Percentiles rank a stretch among this genome's conserved stretches.
Conservation (phyloP, 2,329 filamentous ascomycete species). For the Sclerotinia sclerotiorum region DNA sequence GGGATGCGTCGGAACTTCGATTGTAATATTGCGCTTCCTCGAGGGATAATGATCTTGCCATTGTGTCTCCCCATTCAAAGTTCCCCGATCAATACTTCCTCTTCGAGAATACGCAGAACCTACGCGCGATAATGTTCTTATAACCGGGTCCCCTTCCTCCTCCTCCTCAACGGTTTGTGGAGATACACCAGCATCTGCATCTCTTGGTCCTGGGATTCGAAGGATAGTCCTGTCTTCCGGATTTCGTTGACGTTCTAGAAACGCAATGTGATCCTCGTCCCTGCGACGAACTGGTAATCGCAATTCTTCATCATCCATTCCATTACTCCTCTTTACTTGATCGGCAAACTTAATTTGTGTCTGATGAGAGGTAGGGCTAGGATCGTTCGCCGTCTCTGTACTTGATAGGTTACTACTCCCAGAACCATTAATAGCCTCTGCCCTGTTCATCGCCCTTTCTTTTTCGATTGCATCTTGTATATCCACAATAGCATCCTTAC, state of each 20-base stretch:
- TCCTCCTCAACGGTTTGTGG: conserved; percentile 57
- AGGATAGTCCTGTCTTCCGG: conserved; percentile 70
- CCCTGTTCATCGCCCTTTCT: conserved; percentile 25
- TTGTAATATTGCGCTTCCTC: conserved; percentile 37
- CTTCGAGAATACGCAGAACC: conserved; percentile 27
- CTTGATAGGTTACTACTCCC: conserved; percentile 25
- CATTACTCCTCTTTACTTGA: conserved; percentile 61
- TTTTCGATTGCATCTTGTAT: conserved; percentile 28
- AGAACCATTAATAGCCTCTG: conserved; percentile 29
- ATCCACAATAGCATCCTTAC: conserved; percentile 49
- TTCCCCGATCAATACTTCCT: conserved; percentile 22
- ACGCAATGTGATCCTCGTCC: conserved; percentile 81
- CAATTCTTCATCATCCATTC: conserved; percentile 51
- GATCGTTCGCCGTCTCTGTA: conserved; percentile 25
- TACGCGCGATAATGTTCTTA: conserved; percentile 28
- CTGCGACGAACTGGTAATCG: conserved; percentile 54
- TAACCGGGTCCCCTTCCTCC: conserved; percentile 30
- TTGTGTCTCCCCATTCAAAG: conserved; percentile 28
- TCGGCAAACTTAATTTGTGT: conserved; percentile 62
- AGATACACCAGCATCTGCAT: conserved; percentile 78
- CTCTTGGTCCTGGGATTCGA: conserved; percentile 86
- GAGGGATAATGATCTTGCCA: conserved; percentile 35
- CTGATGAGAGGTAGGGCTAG: conserved; percentile 24
- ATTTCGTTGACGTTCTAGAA: conserved; percentile 80
- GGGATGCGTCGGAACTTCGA: conserved; percentile 27